A percentile compares a stretch with the other conserved stretches of the same genome.
phyloP scores from a whole-genome alignment of 2,329 filamentous ascomycete species.

The Fusarium floridanum region DNA sequence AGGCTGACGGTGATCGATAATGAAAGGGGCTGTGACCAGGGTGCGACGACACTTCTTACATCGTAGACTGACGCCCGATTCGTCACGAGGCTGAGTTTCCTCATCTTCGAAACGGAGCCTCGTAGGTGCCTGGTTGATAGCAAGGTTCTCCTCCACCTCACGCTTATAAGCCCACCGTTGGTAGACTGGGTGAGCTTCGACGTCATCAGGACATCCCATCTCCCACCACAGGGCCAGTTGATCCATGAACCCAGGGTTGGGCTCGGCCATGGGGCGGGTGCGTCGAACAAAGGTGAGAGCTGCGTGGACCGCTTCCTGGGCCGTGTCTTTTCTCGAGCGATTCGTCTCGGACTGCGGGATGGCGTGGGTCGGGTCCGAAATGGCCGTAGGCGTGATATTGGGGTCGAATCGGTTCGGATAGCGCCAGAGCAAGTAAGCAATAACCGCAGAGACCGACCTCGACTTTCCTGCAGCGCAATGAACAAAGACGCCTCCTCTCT shows the following conservation, averaged over 20 bases:
- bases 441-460: slow-evolving; percentile 84
- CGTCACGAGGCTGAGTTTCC: slow-evolving; percentile 59
- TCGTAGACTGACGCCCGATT: slow-evolving; percentile 63
- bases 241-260: slow-evolving; percentile 91
- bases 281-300: slow-evolving; percentile 79
- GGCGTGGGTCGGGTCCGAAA: slow-evolving; percentile 34
- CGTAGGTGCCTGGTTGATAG: slow-evolving; percentile 83
- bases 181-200: slow-evolving; percentile 79
- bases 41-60: slow-evolving; percentile 91
- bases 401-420: slow-evolving; percentile 66
- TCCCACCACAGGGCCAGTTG: slow-evolving; percentile 89
- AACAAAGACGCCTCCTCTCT: slow-evolving; percentile 64
- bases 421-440: slow-evolving; percentile 86
- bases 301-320: slow-evolving; percentile 62
- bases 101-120: slow-evolving; percentile 87
- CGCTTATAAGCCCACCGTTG: slow-evolving; percentile 75
- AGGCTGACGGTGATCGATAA: slow-evolving; percentile 71
- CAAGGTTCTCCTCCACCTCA: slow-evolving; percentile 70
- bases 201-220: slow-evolving; percentile 81
- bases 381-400: slow-evolving; percentile 49
- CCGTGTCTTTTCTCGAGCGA: slow-evolving; percentile 51
- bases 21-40: slow-evolving; percentile 69
- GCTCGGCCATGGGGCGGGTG: slow-evolving; percentile 83
- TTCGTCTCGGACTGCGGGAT: slow-evolving; percentile 22
- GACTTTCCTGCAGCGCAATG: slow-evolving; percentile 96